phyloP scores from a whole-genome alignment of 306 rosid species.

The Prunus campanulata region DNA sequence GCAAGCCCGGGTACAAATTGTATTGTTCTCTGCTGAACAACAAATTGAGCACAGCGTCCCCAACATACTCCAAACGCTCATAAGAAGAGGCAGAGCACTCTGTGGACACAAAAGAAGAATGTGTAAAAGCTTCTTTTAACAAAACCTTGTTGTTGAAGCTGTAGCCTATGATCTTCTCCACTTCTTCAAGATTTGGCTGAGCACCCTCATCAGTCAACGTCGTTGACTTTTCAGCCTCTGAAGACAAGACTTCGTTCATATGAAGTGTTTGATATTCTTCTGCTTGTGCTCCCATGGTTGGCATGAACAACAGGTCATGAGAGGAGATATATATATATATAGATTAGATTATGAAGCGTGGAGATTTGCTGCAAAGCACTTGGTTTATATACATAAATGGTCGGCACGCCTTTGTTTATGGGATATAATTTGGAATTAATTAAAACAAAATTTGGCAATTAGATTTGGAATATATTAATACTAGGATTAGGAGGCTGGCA shows the following conservation, averaged over 20 bases:
- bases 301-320: neutral
- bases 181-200: constrained; percentile 23
- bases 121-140: constrained; percentile 56
- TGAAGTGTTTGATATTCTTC: neutral
- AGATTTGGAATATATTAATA: neutral
- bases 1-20: constrained; percentile 26
- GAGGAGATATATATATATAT: neutral
- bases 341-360: neutral
- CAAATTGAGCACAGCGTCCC: constrained; percentile 50
- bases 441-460: neutral
- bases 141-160: constrained; percentile 35
- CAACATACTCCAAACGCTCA: constrained; percentile 49
- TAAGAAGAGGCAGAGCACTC: constrained; percentile 11
- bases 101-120: constrained; percentile 17
- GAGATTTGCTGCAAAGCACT: neutral
- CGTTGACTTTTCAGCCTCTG: neutral
- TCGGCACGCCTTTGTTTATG: neutral
- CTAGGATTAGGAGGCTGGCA: neutral
- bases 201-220: neutral
- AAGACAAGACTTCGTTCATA: neutral
- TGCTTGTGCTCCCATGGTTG: constrained; percentile 10
- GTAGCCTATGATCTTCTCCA: constrained; percentile 48
- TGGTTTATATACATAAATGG: neutral
- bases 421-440: neutral
- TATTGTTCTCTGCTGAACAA: constrained; percentile 46